phyloP scores from a whole-genome alignment of 2,329 filamentous ascomycete species.

The Conoideocrella luteorostrata region DNA sequence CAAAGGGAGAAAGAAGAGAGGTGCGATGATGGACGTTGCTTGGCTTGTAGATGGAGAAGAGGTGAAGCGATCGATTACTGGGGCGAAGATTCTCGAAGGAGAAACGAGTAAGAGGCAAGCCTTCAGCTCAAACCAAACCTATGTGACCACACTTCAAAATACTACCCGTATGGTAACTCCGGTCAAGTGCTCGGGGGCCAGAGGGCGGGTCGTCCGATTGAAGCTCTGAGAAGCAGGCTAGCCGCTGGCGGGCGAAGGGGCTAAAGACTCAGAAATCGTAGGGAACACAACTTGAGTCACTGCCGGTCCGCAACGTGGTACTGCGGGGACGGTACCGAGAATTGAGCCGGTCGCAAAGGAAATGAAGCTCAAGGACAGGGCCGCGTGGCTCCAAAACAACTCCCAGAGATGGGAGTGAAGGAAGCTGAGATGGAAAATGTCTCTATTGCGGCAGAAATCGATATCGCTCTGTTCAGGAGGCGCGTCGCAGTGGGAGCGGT shows the following conservation, averaged over 20 bases:
- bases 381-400: background rate
- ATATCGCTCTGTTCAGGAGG: conserved; percentile 1
- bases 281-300: background rate
- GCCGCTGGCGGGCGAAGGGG: background rate
- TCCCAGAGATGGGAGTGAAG: background rate
- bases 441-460: background rate
- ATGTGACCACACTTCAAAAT: conserved; percentile 2
- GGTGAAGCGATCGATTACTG: conserved; percentile 32
- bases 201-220: background rate
- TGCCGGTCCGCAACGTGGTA: background rate
- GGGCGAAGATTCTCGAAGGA: conserved; percentile 26
- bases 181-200: no score
- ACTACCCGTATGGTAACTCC: background rate
- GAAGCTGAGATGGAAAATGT: conserved; percentile 1
- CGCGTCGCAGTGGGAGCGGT: conserved; percentile 3
- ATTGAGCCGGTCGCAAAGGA: background rate
- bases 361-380: background rate
- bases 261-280: background rate
- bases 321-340: background rate
- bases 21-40: conserved; percentile 27
- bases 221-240: background rate
- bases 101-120: conserved; percentile 32
- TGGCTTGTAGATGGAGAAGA: conserved; percentile 21
- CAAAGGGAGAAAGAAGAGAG: conserved; percentile 15
- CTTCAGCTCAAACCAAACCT: conserved; percentile 31